Evolutionary conservation across 1,284 basidiomycete species (phyloP), one percentile per base, ranked within the genome.

Genomic region (Naganishia sp.): DNA sequence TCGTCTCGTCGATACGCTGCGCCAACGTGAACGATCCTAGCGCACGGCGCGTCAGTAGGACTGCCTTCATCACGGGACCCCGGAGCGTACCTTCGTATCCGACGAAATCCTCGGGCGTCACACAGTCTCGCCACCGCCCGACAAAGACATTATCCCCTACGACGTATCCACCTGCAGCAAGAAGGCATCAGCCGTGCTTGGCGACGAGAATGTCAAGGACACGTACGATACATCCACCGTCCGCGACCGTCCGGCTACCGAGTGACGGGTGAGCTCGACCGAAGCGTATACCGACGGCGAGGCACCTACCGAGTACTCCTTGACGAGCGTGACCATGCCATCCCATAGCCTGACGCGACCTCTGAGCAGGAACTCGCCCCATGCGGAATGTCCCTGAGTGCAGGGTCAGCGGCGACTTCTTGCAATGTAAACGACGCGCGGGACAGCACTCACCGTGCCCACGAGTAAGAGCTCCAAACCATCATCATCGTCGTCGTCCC

Each of bases 271-370:
- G 44, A 16, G 45, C 2, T 36, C 36, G 25, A 39, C 50, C 50
- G 43, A 64, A 21, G 3, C 28, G 68, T 31, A 18, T 2, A 25
- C 13, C 42, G n/a, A 49, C 2, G 18, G 36, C 25, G 25, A 10
- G 11, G n/a, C 36, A 75, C 78, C 71, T 68, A 80, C 79, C 18
- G 77, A 74, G 69, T 84, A 84, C 70, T 83, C 81, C 69, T 83
- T 83, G 68, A 82, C 79, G 53, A 84, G 73, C 56, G 77, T 79
- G 43, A 81, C 74, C 77, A 84, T 79, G 4, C 83, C 83, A 69
- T 84, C 83, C 83, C 83, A 84, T 13, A 75, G 71, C 25, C 83
- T 72, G 0, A 84, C 80, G 42, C 81, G 73, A 3, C 83, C 83
- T 28, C 78, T 76, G 11, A 84, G 73, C 23, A 81, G 75, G 70